Conservation (phyloP, 495 filamentous ascomycete genomes). For the Aspergillus panamensis region DNA sequence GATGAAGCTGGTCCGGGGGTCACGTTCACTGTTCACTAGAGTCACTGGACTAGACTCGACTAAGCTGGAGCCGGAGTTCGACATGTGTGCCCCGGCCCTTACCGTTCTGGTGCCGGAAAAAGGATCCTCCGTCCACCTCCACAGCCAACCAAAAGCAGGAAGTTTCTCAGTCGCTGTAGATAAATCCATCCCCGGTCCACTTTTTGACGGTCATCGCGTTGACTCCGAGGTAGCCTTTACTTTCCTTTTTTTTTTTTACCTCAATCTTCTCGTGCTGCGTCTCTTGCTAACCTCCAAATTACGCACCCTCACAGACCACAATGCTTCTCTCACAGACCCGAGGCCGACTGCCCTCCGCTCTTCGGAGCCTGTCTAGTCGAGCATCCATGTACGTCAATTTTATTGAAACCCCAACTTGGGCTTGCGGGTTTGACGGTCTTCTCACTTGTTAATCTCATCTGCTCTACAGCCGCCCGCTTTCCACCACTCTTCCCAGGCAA, state of each 20-base stretch:
- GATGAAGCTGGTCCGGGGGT: neutral
- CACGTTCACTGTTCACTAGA: too few species aligned
- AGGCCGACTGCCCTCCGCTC: slow-evolving; percentile 42
- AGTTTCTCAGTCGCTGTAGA: neutral
- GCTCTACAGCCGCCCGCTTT: slow-evolving; percentile 43
- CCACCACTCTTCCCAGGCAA: slow-evolving; percentile 44
- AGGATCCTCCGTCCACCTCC: neutral
- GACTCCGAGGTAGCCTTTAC: neutral
- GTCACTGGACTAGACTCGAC: too few species aligned
- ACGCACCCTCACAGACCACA: slow-evolving; percentile 11
- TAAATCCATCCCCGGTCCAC: neutral
- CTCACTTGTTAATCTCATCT: slow-evolving; percentile 8
- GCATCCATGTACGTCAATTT: slow-evolving; percentile 21
- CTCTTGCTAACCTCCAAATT: neutral
- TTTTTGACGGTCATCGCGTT: neutral
- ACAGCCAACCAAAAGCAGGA: neutral
- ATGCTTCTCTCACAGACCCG: slow-evolving; percentile 44
- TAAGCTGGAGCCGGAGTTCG: too few species aligned
- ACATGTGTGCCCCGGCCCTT: too few species aligned
- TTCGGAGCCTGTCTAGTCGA: slow-evolving; percentile 34
- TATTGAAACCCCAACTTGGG: neutral
- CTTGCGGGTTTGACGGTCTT: slow-evolving; percentile 6
- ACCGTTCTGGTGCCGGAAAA: neutral
- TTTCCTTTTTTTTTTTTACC: neutral
- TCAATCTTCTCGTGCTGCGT: neutral